Conservation (phyloP, 73 alveolate genomes). For the Paramecium primaurelia region DNA sequence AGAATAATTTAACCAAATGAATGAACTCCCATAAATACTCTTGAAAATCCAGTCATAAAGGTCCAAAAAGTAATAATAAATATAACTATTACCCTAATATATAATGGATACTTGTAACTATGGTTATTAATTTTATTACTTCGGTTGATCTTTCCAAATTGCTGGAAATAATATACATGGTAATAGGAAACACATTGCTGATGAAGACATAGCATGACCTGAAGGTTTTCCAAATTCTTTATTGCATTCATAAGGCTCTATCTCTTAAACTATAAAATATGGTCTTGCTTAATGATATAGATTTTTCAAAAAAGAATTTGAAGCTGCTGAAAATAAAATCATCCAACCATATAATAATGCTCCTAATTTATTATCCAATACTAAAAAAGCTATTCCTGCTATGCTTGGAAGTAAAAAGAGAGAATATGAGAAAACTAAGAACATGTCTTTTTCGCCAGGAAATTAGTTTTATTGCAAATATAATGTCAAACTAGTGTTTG, state of each 20-base stretch:
- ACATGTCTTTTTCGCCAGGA: not conserved
- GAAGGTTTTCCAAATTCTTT: slow-evolving; percentile 62
- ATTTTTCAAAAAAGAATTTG: slow-evolving; percentile 13
- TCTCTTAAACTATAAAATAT: slow-evolving; percentile 5
- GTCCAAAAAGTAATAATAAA: slow-evolving; percentile 19
- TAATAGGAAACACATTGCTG: slow-evolving; percentile 8
- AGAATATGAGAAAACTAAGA: not conserved
- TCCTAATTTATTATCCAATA: not conserved
- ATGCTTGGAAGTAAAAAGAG: not conserved
- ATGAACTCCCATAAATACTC: slow-evolving; percentile 59
- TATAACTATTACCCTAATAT: not conserved
- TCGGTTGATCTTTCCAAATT: not conserved
- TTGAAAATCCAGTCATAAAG: slow-evolving; percentile 48
- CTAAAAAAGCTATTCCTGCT: not conserved
- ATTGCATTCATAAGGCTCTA: slow-evolving; percentile 39
- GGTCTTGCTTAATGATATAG: slow-evolving; percentile 61
- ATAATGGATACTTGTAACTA: not conserved
- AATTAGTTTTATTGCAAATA: not conserved
- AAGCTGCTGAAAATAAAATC: not conserved
- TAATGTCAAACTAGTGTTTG: not conserved
- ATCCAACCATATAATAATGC: slow-evolving; percentile 10
- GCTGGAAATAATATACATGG: slow-evolving; percentile 5
- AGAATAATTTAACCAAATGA: slow-evolving; percentile 42
- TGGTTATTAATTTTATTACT: not conserved
- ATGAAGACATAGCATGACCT: slow-evolving; percentile 62